Conservation (phyloP, 345 rosid species). For the Populus nigra region DNA sequence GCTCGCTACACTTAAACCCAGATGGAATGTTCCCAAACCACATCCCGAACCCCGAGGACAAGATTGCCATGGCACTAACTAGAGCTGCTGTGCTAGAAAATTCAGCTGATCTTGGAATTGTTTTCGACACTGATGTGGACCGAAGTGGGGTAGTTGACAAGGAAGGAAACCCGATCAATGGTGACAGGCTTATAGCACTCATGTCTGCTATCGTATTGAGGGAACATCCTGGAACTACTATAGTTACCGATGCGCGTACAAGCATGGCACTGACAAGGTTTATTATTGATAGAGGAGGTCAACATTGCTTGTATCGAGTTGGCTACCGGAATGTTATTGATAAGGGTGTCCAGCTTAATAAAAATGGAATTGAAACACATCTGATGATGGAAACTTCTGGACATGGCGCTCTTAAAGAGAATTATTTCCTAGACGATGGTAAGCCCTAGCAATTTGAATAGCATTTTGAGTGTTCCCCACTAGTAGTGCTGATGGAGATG, state of each 20-base stretch:
- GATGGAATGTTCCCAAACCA: constrained; percentile 96
- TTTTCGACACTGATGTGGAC: constrained; percentile 93
- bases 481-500: no score
- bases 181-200: constrained; percentile 85
- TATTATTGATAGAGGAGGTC: constrained; percentile 72
- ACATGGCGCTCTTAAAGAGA: constrained; percentile 92
- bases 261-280: constrained; percentile 72
- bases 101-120: constrained; percentile 87
- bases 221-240: constrained; percentile 77
- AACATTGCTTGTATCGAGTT: constrained; percentile 81
- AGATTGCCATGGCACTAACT: constrained; percentile 83
- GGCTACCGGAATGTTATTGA: constrained; percentile 91
- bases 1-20: constrained; percentile 77
- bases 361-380: constrained; percentile 75
- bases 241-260: constrained; percentile 91
- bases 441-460: not conserved
- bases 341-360: constrained; percentile 75
- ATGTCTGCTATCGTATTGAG: constrained; percentile 77
- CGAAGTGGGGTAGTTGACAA: constrained; percentile 86
- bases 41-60: constrained; percentile 89
- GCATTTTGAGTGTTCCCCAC: no score
- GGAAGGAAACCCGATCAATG: constrained; percentile 76
- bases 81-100: constrained; percentile 64
- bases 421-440: constrained; percentile 92
- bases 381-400: constrained; percentile 99